Base-by-base conservation (phyloP, 108 stramenopile genomes). In the Cyclotella distinguenda region DNA sequence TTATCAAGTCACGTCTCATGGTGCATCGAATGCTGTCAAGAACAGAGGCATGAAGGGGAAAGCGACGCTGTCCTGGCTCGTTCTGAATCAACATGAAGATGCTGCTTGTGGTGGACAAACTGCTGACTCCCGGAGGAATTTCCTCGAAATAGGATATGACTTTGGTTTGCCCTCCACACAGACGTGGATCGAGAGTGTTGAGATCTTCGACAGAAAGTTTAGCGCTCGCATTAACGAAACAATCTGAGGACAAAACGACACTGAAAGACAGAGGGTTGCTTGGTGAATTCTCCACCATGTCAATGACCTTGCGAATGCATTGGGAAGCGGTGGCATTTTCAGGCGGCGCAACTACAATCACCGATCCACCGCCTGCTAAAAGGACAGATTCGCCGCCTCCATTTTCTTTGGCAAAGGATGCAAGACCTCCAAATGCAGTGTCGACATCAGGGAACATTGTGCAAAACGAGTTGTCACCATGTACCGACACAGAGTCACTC, bases 401-500 rank as follows among this genome's bases (percentile, higher is more conserved):
- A 15, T 78, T 79, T 31, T 78, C 71, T 47, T 73, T 83, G 1
- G 83, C 82, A 61, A 91, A 94, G 18, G 88, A 84, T 22, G 66
- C 47, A 8, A 85, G 27, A 28, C 88, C 88, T 32, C 89, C 89
- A 57, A 94, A 94, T 12, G 69, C 48, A 38, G 53, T 40, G 62
- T 94, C 89, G n/a, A 89, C 81, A 55, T 88, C 86, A 8, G 70
- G 60, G 56, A 91, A 91, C 58, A 77, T 80, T 11, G 87, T 84
- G 54, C 83, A 90, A 56, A 91, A 91, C 34, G 58, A 49, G 68
- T 85, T 91, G 23, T 56, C 67, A 13, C 68, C 76, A 54, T 60
- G 64, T 23, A 77, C 79, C 33, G 66, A 63, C 22, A 91, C 73
- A 4, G 93, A 85, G 65, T 91, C 85, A 18, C 77, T 82, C 74